These are phyloP conservation scores for Entrophospora sp. DNA, from an alignment of 192 early-diverging fungal genomes.

Conservation along the genomic window DNA sequence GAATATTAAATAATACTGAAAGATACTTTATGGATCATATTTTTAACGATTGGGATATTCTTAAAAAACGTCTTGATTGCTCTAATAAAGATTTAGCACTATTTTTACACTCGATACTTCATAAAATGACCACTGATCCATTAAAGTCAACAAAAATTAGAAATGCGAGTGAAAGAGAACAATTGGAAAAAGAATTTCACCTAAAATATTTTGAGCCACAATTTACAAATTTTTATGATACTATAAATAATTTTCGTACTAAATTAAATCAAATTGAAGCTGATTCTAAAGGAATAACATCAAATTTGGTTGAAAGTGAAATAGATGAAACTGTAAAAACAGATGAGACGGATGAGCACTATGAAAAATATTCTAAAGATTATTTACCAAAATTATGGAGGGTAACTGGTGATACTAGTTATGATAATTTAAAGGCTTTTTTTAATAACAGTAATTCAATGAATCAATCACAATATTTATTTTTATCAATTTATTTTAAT, in stretches of 20 bases:
- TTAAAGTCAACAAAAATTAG: background rate
- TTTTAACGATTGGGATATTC: slow-evolving; percentile 19
- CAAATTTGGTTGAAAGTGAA: background rate
- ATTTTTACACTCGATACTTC: slow-evolving; percentile 15
- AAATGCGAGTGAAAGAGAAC: slow-evolving; percentile 2
- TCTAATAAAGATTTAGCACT: slow-evolving; percentile 12
- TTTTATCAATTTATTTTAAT: slow-evolving; percentile 14
- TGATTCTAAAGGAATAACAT: background rate
- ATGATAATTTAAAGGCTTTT: slow-evolving; percentile 1
- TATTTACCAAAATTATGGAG: slow-evolving; percentile 16
- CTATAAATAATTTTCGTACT: background rate
- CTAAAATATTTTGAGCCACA: slow-evolving; percentile 3
- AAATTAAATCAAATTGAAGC: background rate
- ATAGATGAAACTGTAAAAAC: background rate
- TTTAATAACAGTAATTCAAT: background rate
- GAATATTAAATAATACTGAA: background rate
- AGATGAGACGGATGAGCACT: too few relatives aligned
- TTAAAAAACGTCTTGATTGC: slow-evolving; percentile 15
- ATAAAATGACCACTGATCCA: background rate
- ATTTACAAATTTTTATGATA: slow-evolving; percentile 2
- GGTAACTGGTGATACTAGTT: background rate
- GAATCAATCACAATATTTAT: background rate
- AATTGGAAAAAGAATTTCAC: slow-evolving; percentile 5
- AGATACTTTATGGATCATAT: slow-evolving; percentile 15
- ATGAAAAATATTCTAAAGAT: background rate